Evolutionary conservation across 2,329 filamentous ascomycete genomes (phyloP).

Genomic region (Nakataea oryzae): DNA sequence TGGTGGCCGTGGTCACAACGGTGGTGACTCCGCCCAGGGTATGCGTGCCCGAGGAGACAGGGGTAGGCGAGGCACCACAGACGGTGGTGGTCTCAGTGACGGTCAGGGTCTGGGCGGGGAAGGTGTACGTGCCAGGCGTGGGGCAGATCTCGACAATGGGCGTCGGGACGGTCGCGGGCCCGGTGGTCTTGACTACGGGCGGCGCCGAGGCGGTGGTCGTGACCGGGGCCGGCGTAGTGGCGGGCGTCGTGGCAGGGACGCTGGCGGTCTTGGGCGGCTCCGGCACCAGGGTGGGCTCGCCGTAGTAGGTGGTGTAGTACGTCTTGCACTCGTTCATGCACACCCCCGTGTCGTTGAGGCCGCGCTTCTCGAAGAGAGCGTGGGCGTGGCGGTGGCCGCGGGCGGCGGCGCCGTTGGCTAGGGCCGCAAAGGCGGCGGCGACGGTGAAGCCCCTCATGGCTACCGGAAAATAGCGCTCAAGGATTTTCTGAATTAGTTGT

Average conservation of each 20-base stretch:
- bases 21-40: slow-evolving; percentile 66
- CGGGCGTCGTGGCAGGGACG: slow-evolving; percentile 11
- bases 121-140: slow-evolving; percentile 63
- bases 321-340: slow-evolving; percentile 60
- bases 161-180: slow-evolving; percentile 37
- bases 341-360: slow-evolving; percentile 28
- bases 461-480: slow-evolving; percentile 20
- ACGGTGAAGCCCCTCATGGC: slow-evolving; percentile 68
- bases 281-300: slow-evolving; percentile 40
- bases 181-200: slow-evolving; percentile 9
- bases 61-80: slow-evolving; percentile 50
- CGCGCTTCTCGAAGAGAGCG: slow-evolving; percentile 45
- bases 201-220: slow-evolving; percentile 26
- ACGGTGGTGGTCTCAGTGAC: slow-evolving; percentile 58
- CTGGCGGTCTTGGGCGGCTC: slow-evolving; percentile 15
- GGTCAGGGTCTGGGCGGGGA: slow-evolving; percentile 62
- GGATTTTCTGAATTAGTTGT: slow-evolving; percentile 15
- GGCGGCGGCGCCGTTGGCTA: slow-evolving; percentile 45
- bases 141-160: slow-evolving; percentile 43
- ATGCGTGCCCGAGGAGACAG: slow-evolving; percentile 52
- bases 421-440: slow-evolving; percentile 52
- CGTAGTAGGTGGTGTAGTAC: slow-evolving; percentile 61
- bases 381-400: slow-evolving; percentile 54
- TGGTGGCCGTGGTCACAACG: slow-evolving; percentile 54
- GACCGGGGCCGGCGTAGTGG: slow-evolving; percentile 11